Percentiles rank a stretch among this genome's conserved stretches.
phyloP scores from a whole-genome alignment of 257 asterid species.

The Cruciata laevipes region DNA sequence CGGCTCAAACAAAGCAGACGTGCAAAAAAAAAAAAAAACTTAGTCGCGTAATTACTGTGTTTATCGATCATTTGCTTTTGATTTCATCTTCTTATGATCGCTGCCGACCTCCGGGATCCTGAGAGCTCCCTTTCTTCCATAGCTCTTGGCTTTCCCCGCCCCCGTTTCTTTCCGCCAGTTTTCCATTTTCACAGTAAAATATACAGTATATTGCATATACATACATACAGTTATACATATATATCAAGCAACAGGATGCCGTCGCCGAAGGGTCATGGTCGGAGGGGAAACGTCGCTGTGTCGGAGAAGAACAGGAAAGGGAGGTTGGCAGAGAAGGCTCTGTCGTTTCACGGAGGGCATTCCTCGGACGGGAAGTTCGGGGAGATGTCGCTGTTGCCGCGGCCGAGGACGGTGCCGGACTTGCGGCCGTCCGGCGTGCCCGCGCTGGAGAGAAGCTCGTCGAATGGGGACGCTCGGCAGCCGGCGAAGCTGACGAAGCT shows the following conservation, averaged over 20 bases:
- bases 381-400: constrained; percentile 25
- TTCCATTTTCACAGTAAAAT: not conserved
- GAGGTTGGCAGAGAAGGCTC: constrained; percentile 45
- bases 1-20: not conserved
- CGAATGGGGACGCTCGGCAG: constrained; percentile 2
- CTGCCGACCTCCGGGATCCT: constrained; percentile 33
- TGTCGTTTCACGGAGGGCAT: constrained; percentile 47
- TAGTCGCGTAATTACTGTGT: too few species aligned
- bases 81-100: constrained; percentile 30
- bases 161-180: constrained; percentile 26
- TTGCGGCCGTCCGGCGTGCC: constrained; percentile 23
- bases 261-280: constrained; percentile 45
- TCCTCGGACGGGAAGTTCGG: constrained; percentile 1
- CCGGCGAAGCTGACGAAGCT: constrained; percentile 53
- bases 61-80: not conserved
- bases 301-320: constrained; percentile 54
- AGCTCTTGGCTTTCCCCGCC: constrained; percentile 39
- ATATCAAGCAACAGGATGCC: constrained; percentile 37
- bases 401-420: constrained; percentile 79
- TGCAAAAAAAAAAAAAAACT: not conserved
- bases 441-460: not conserved
- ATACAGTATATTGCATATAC: too few species aligned
- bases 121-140: constrained; percentile 31
- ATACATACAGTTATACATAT: not conserved
- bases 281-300: constrained; percentile 32